Base-by-base conservation (phyloP, 768 basidiomycete genomes). In the Tulasnella sp. region DNA sequence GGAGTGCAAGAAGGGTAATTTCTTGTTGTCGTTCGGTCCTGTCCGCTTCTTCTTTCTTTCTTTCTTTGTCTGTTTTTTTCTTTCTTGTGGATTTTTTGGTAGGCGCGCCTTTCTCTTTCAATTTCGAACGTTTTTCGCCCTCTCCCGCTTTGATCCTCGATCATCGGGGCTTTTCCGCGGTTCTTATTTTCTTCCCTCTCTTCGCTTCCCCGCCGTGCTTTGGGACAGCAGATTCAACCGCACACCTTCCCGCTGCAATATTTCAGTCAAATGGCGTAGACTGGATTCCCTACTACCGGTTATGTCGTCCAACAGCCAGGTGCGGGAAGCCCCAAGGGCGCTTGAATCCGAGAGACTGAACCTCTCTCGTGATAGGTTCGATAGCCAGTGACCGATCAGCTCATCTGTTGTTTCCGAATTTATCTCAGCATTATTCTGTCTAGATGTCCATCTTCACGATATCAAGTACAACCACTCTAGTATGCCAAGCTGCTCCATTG, bases 391-490 rank as follows among this genome's bases (percentile, higher is more conserved):
- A n/a, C n/a, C n/a, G n/a, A n/a, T n/a, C 14, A 50, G 12, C 5
- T 64, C 28, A 24, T n/a, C 64, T 0, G 1, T 14, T 12, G 20
- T 7, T 28, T 44, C 12, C 40, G 20, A 69, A 11, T 72, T 5
- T 20, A 8, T 8, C n/a, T 37, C 2, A 37, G 14, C 9, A 1
- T 22, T 4, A 9, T 7, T 78, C 24, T 78, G 41, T 42, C 0
- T 37, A 78, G 77, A 78, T 20, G 77, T 64, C 24, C 77, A 78
- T 41, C 44, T 78, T 37, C 58, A 64, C 9, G 48, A n/a, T 41
- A 78, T 78, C n/a, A 78, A 72, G 11, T 42, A 72, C 77, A 42
- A 22, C 24, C 42, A 78, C 44, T 64, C 60, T 4, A 78, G 60
- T 18, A n/a, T 42, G 50, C 28, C n/a, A 22, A 42, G 34, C 58